A percentile compares a stretch with the other conserved stretches of the same genome.
phyloP scores from a whole-genome alignment of 306 rosid genomes.

The Cercis canadensis region DNA sequence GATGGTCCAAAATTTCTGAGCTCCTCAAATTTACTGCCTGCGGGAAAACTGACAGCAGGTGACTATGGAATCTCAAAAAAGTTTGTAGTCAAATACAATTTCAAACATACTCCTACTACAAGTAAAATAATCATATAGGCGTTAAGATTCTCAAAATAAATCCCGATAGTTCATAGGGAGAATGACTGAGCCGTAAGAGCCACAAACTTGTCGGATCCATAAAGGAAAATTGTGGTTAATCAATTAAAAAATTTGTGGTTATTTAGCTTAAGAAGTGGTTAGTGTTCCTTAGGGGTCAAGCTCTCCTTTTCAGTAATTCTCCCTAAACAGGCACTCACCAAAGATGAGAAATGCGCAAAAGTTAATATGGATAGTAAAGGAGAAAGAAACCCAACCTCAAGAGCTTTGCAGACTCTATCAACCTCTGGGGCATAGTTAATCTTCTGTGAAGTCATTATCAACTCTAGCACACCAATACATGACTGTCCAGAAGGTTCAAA shows the following conservation, averaged over 20 bases:
- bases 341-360: slow-evolving; percentile 22
- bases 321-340: slow-evolving; percentile 11
- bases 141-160: not conserved
- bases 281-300: no score
- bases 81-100: slow-evolving; percentile 12
- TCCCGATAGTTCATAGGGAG: not conserved
- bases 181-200: no score
- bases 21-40: slow-evolving; percentile 90
- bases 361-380: slow-evolving; percentile 18
- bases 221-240: no score
- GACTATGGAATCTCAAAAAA: slow-evolving; percentile 34
- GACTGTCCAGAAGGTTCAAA: slow-evolving; percentile 74
- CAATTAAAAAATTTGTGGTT: no score
- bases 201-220: no score
- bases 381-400: slow-evolving; percentile 69
- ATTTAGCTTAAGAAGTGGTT: no score
- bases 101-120: slow-evolving; percentile 6
- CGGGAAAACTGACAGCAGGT: slow-evolving; percentile 50
- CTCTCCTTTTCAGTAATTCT: no score
- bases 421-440: slow-evolving; percentile 88
- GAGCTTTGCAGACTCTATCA: slow-evolving; percentile 91
- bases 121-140: slow-evolving; percentile 5
- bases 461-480: slow-evolving; percentile 85
- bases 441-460: slow-evolving; percentile 80
- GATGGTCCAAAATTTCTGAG: slow-evolving; percentile 71